Base-by-base conservation (phyloP, 495 filamentous ascomycete species). In the Xylaria bambusicola region DNA sequence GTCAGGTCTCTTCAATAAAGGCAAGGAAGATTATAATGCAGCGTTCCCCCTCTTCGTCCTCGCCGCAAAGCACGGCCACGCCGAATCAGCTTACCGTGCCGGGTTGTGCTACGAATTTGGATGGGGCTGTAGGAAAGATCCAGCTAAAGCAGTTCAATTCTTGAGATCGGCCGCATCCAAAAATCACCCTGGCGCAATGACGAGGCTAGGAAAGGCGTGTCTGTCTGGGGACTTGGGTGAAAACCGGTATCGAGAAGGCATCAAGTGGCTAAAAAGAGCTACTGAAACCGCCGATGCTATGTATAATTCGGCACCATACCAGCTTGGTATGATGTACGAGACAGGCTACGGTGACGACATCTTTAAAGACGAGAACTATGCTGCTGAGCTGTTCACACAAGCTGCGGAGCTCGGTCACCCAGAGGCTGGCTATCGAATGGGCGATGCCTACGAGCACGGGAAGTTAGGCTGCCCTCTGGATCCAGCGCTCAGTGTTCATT, bases 51-150 rank as follows among this genome's bases (percentile, higher is more conserved):
- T 97, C 6, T 99, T 99, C 69, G 79, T 97, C 31, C 84, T 93
- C 1, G 95, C 95, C 12, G 92, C 90, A 71, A 99, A 98, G 76
- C 95, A 97, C 72, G 95, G 94, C 29, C 94, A 99, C 69, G 90
- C 95, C 27, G 94, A 99, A 75, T 92, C 95, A 26, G 93, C 87
- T 41, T 99, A 97, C 75, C 88, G 94, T 52, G 88, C 93, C 46
- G 94, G 89, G 3, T 77, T 99, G 35, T 98, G 93, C 77, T 97
- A 96, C 74, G 94, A 99, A 69, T 98, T 97, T 74, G 95, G 92
- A 61, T 98, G 95, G 94, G 94, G 94, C 20, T 92, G 87, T 57
- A 84, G 91, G 33, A 91, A 90, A 58, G 93, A 97, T 67, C 86
- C 86, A 40, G 82, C 86, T 35, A 96, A 96, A 75, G 95, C 95